Base-by-base conservation (phyloP, 768 basidiomycete species). In the Pleurotus pulmonarius region DNA sequence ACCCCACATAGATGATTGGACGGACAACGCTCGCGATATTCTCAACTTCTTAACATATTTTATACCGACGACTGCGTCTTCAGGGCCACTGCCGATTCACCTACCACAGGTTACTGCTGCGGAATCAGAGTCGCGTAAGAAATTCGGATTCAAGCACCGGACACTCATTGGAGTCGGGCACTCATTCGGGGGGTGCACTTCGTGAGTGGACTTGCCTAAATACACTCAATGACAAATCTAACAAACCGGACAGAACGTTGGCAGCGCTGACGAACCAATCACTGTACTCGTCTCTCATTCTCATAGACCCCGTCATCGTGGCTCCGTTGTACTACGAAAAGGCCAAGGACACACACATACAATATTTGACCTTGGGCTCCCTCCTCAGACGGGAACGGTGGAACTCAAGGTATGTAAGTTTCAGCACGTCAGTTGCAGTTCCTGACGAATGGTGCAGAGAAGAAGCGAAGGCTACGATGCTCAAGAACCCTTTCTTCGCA, bases 121-220 rank as follows among this genome's bases (percentile, higher is more conserved):
- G 5, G 75, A 83, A 55, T 69, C 81, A 0, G 64, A 70, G 1
- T 55, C 62, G 15, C 81, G 90, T 39, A 64, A 67, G 38, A 57
- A 58, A 1, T 61, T 67, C 16, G 90, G 90, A 0, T 83, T 85
- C 63, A 59, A 45, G 2, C 59, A 71, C 4, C 79, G 87, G 34
- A 81, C 69, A n/a, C 63, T 94, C 2, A 73, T 93, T 18, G 83
- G 76, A 4, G 72, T 93, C 3, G 94, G 92, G 0, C 94, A 97
- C 65, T 94, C 92, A 0, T 85, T 91, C 52, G 91, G 94, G 16
- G 94, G 90, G 1, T 86, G 85, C 64, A 83, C 85, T 2, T 78
- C 83, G 86, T 92, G 65, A 64, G 90, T 76, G 49, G 22, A 59
- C 52, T 18, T 40, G 49, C 34, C 18, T 25, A 24, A 15, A 52